Conservation (phyloP, 768 basidiomycete species). For the Antrodiella citrinella region DNA sequence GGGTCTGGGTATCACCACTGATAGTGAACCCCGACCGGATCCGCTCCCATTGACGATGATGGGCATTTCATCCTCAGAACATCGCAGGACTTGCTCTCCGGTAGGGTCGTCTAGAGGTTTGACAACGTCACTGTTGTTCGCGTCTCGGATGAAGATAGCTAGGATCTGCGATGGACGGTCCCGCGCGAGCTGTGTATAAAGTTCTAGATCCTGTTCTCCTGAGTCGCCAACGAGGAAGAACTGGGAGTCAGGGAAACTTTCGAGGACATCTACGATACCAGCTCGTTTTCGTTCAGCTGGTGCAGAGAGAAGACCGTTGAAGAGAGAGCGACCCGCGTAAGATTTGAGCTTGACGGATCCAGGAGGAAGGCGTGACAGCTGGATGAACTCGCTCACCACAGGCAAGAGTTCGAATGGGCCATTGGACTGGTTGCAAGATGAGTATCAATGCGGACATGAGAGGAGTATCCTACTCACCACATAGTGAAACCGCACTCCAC, state of each 20-base stretch:
- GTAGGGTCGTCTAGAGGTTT: conserved; percentile 54
- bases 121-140: conserved; percentile 31
- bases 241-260: conserved; percentile 60
- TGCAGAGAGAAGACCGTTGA: conserved; percentile 69
- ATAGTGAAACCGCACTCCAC: conserved; percentile 79
- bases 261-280: conserved; percentile 70
- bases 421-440: conserved; percentile 52
- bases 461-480: conserved; percentile 48
- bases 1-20: not conserved
- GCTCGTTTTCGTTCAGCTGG: conserved; percentile 78
- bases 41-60: not conserved
- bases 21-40: not conserved
- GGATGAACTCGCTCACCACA: conserved; percentile 68
- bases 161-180: conserved; percentile 64
- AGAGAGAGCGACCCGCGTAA: conserved; percentile 76
- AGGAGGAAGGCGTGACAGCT: conserved; percentile 56
- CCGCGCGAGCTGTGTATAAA: conserved; percentile 71
- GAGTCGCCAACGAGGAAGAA: conserved; percentile 90
- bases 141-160: conserved; percentile 81
- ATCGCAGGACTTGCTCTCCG: conserved; percentile 25
- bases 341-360: conserved; percentile 80
- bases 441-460: not conserved
- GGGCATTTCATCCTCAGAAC: not conserved
- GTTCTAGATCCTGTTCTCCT: conserved; percentile 92
- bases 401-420: conserved; percentile 81